phyloP scores from a whole-genome alignment of 306 rosid genomes.

The Dalbergia oliveri region DNA sequence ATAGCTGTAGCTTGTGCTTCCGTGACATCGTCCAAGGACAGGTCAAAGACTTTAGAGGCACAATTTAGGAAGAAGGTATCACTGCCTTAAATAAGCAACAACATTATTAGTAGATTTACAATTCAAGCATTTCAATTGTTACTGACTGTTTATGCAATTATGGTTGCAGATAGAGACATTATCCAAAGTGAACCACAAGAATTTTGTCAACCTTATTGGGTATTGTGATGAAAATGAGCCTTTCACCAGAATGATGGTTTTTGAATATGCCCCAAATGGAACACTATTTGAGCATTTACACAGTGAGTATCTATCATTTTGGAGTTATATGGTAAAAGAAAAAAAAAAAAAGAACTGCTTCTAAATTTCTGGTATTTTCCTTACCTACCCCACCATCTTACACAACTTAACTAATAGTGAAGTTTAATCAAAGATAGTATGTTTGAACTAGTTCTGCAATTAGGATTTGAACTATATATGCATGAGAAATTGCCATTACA shows the following conservation, averaged over 20 bases:
- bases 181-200: conserved; percentile 92
- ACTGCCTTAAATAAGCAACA: neutral
- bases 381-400: neutral
- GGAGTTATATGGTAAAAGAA: neutral
- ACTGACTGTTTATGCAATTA: conserved; percentile 41
- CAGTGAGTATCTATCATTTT: conserved; percentile 58
- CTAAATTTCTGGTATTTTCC: neutral
- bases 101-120: conserved; percentile 7
- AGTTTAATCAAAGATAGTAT: neutral
- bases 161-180: conserved; percentile 71
- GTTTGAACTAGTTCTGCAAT: neutral
- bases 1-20: conserved; percentile 79
- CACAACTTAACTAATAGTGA: neutral
- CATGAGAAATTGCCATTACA: neutral
- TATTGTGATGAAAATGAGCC: conserved; percentile 85
- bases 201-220: conserved; percentile 89
- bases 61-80: conserved; percentile 89
- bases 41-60: conserved; percentile 72
- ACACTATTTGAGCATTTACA: conserved; percentile 95
- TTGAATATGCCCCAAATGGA: conserved; percentile 96
- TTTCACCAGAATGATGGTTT: conserved; percentile 93
- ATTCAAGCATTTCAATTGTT: conserved; percentile 8
- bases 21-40: conserved; percentile 58
- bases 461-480: conserved; percentile 10
- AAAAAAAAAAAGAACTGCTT: neutral